Conservation (phyloP, 192 early-diverging fungal species). For the Rhizoclosmatium globosum region DNA sequence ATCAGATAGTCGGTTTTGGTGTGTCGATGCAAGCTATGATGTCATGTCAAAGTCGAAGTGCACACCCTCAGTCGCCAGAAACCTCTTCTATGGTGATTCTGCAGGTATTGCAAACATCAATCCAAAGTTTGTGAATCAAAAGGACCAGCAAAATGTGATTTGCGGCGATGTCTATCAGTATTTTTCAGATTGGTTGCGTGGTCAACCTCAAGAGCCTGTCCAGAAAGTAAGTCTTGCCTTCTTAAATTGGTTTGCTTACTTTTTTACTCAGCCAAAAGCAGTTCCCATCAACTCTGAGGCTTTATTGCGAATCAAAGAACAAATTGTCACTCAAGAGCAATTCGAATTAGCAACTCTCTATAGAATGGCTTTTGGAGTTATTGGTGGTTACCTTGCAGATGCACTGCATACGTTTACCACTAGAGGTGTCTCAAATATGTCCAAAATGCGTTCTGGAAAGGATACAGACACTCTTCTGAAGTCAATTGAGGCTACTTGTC, state of each 20-base stretch:
- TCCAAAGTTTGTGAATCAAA: not conserved
- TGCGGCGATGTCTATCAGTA: not conserved
- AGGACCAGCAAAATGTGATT: not conserved
- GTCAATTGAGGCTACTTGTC: not conserved
- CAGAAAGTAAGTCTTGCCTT: no score
- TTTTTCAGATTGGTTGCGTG: no score
- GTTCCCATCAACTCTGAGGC: no score
- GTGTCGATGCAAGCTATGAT: no score
- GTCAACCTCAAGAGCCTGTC: no score
- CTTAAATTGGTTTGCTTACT: no score
- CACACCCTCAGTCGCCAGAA: not conserved
- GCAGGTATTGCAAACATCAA: not conserved
- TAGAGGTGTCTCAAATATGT: not conserved
- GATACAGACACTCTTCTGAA: not conserved
- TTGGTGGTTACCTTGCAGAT: not conserved
- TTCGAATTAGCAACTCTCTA: no score
- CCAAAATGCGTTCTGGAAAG: not conserved
- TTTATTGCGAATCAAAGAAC: no score
- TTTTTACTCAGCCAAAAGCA: no score
- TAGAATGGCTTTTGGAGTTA: not conserved
- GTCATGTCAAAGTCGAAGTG: no score
- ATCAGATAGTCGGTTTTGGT: no score
- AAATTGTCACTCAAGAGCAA: no score
- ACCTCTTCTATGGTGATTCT: not conserved
- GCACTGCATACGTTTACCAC: not conserved